These are phyloP conservation scores for Mycena albidolilacea DNA, from an alignment of 768 basidiomycete genomes.

Conservation along the genomic window DNA sequence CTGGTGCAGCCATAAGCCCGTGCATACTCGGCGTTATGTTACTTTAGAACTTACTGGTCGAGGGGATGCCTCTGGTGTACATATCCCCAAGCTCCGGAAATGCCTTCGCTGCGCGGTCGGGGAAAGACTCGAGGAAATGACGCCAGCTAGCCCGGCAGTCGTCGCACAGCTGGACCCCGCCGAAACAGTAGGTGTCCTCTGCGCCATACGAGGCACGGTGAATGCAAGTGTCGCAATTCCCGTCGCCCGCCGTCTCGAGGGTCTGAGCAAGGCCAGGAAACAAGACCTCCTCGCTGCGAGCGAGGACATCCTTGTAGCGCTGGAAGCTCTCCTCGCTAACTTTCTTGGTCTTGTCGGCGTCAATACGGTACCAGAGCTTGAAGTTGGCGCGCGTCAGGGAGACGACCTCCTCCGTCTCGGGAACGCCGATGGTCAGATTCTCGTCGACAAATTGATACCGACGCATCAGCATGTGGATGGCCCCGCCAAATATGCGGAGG, in stretches of 20 bases:
- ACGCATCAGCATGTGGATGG: background rate
- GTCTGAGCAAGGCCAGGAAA: background rate
- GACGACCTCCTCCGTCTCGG: background rate
- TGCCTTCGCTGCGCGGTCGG: too few species aligned
- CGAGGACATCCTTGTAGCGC: slow-evolving; percentile 5
- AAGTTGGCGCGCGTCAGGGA: background rate
- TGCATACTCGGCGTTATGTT: background rate
- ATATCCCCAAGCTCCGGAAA: too few species aligned
- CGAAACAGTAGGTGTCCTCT: background rate
- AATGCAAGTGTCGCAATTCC: background rate
- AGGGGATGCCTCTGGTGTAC: background rate
- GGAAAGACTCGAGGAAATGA: too few species aligned
- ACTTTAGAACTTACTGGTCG: background rate
- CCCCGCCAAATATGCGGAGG: background rate
- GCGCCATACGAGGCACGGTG: background rate
- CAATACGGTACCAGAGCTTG: slow-evolving; percentile 2
- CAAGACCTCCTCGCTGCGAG: background rate
- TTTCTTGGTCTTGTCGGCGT: background rate
- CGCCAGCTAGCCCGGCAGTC: too few species aligned
- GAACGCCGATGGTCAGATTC: background rate
- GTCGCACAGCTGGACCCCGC: background rate
- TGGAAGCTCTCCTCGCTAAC: background rate
- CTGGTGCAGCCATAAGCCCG: background rate
- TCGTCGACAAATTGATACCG: background rate
- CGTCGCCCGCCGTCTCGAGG: background rate